Conservation (phyloP, 768 basidiomycete species). For the Leccinum subtestaceum region DNA sequence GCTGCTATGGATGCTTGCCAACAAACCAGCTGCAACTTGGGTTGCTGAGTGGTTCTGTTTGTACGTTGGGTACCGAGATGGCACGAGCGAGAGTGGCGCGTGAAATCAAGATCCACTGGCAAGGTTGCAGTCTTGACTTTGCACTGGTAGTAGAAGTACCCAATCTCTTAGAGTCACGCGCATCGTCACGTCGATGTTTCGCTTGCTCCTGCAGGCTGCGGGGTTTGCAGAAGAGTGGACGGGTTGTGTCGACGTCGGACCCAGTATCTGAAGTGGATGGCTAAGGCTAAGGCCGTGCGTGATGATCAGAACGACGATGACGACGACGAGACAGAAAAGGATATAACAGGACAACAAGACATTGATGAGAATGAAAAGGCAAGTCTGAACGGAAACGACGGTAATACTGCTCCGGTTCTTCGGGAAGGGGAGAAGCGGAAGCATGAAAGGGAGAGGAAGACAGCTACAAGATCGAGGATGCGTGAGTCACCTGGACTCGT, state of each 20-base stretch:
- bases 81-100: constrained; percentile 9
- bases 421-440: neutral
- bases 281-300: constrained; percentile 20
- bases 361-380: neutral
- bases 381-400: no score
- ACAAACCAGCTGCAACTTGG: constrained; percentile 24
- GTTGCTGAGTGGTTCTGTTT: no score
- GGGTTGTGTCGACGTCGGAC: no score
- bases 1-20: constrained; percentile 63
- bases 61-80: constrained; percentile 1
- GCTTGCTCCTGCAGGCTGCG: neutral
- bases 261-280: neutral
- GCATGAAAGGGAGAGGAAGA: constrained; percentile 10
- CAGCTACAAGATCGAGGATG: constrained; percentile 41
- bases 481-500: neutral
- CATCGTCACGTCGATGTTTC: neutral
- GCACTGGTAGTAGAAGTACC: neutral
- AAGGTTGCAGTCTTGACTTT: neutral
- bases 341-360: neutral
- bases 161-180: neutral
- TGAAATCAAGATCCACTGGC: constrained; percentile 21
- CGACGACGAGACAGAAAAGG: neutral
- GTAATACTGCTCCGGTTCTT: neutral
- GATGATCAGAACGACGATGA: constrained; percentile 46
- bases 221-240: no score